Evolutionary conservation across 1,284 basidiomycete species (phyloP), one percentile per base, ranked within the genome.

Genomic region (Naganishia liquefaciens): DNA sequence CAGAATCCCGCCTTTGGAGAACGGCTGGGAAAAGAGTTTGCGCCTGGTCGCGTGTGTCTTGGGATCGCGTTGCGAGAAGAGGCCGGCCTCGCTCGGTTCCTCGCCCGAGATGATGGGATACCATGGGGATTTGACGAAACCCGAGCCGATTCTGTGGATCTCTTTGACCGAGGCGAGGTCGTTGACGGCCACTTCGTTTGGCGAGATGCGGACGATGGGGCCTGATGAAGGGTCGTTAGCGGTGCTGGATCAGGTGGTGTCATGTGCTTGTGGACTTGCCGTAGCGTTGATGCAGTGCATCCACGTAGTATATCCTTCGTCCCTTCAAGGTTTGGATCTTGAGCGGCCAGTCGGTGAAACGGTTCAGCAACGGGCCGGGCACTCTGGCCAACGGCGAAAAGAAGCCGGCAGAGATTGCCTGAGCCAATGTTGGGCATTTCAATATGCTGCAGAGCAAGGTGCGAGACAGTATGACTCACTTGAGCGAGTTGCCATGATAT

Each of bases 281-380:
- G 25, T 58, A 58, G 40, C 55, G 55, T 44, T 47, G 30, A 33
- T 58, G 55, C 10, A 58, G 44, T 17, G 43, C 55, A 33, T 58
- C 55, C 10, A 58, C 55, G 33, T 47, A 58, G 55, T 47, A 37
- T 10, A 58, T 23, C 10, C 55, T 44, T 15, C n/a, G 43, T 15
- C 55, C 55, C 25, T 37, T 30, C 19, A 58, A n/a, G 15, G 55
- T 58, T 25, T 58, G 55, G 2, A 58, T 13, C 21, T 58, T 58
- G 10, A 58, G n/a, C 33, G 55, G 55, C 55, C 55, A 58, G 46
- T 58, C 55, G 19, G 43, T 58, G 15, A 58, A n/a, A 37, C 44
- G 42, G 39, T 58, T 58, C 28, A 58, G 9, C 6, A 58, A 15
- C 7, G 55, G 55, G 2, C 44, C 43, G 5, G 55, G 55, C 6